Percentiles rank a stretch among this genome's conserved stretches.
Conservation (phyloP, 208 protist species). For the Leishmania amazonensis region DNA sequence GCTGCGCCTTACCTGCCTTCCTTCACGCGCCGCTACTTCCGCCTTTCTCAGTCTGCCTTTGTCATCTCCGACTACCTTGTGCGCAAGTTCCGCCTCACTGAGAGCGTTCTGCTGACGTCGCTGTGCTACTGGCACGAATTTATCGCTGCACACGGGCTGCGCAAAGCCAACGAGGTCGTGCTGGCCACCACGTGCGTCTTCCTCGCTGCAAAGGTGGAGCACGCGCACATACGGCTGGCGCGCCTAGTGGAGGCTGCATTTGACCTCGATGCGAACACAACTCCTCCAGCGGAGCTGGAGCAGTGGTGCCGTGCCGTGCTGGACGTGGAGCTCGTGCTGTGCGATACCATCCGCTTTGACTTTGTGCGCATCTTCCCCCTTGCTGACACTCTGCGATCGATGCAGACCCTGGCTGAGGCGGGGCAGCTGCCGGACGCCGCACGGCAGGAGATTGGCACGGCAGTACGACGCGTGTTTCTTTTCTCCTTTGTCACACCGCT, state of each 20-base stretch:
- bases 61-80: slow-evolving; percentile 76
- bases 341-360: slow-evolving; percentile 75
- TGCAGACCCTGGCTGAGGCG: slow-evolving; percentile 31
- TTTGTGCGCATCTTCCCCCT: slow-evolving; percentile 78
- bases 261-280: slow-evolving; percentile 42
- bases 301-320: slow-evolving; percentile 65
- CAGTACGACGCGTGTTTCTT: slow-evolving; percentile 60
- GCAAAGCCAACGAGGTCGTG: slow-evolving; percentile 67
- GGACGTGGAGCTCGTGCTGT: slow-evolving; percentile 76
- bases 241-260: slow-evolving; percentile 64
- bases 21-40: slow-evolving; percentile 62
- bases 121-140: slow-evolving; percentile 91
- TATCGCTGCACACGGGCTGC: slow-evolving; percentile 53
- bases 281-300: slow-evolving; percentile 35
- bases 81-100: slow-evolving; percentile 55
- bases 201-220: slow-evolving; percentile 85
- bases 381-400: slow-evolving; percentile 39
- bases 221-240: slow-evolving; percentile 73
- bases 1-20: slow-evolving; percentile 33
- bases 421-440: slow-evolving; percentile 17
- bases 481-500: slow-evolving; percentile 80
- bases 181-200: slow-evolving; percentile 81
- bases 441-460: slow-evolving; percentile 39
- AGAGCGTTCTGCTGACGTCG: slow-evolving; percentile 63
- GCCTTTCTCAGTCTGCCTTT: slow-evolving; percentile 53